Evolutionary conservation across 768 basidiomycete genomes (phyloP).

Genomic region (Lactarius vividus): DNA sequence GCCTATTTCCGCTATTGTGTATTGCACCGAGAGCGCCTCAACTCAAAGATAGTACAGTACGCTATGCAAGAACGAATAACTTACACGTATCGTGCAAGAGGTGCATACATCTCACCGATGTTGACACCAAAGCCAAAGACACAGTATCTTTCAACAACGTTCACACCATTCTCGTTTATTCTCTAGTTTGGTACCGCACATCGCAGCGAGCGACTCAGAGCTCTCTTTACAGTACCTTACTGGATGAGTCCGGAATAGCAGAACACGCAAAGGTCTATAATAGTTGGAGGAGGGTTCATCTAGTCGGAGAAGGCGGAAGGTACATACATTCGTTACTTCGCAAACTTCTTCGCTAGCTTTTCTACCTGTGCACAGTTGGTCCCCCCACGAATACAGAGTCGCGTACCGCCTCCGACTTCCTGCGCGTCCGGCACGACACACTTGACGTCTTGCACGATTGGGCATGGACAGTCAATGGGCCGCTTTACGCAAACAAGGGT

Average conservation of each 20-base stretch:
- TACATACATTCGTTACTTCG: conserved; percentile 30
- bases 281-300: background rate
- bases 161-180: background rate
- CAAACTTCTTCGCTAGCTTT: conserved; percentile 44
- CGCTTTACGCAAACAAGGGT: conserved; percentile 66
- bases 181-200: background rate
- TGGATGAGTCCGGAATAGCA: background rate
- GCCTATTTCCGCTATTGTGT: no score
- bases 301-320: background rate
- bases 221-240: background rate
- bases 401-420: conserved; percentile 53
- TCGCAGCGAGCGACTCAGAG: background rate
- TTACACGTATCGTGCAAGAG: no score
- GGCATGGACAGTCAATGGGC: conserved; percentile 75
- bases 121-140: background rate
- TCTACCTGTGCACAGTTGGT: conserved; percentile 62
- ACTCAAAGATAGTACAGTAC: no score
- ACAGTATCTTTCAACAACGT: background rate
- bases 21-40: no score
- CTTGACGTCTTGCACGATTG: conserved; percentile 70
- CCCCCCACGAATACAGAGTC: conserved; percentile 66
- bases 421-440: conserved; percentile 67
- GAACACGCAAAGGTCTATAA: background rate
- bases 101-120: no score
- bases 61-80: no score